Evolutionary conservation across 306 rosid species (phyloP).

Genomic region (Datisca glomerata): DNA sequence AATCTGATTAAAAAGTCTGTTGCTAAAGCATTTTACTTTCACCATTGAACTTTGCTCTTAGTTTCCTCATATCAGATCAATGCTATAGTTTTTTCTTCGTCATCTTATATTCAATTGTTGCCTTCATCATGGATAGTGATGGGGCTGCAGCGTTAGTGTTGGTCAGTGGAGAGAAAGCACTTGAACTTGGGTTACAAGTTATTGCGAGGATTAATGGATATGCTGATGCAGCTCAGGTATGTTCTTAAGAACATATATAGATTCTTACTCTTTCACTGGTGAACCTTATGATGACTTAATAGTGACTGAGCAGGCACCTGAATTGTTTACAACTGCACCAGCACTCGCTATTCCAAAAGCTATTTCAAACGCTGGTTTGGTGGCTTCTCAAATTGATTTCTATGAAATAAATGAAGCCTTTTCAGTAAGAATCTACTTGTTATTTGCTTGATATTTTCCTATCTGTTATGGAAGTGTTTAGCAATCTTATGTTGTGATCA

Average conservation of each 20-base stretch:
- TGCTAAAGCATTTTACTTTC: no score
- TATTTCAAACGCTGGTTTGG: conserved; percentile 69
- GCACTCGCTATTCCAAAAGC: conserved; percentile 85
- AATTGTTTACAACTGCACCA: conserved; percentile 79
- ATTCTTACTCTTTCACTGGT: neutral
- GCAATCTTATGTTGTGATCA: conserved; percentile 7
- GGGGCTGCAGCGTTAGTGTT: conserved; percentile 95
- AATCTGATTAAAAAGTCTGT: no score
- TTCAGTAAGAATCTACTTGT: conserved; percentile 39
- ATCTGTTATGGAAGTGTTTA: conserved; percentile 6
- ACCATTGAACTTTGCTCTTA: neutral
- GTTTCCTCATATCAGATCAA: no score
- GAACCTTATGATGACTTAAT: no score
- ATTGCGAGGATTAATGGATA: conserved; percentile 82
- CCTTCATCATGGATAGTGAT: conserved; percentile 42
- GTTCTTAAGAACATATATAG: conserved; percentile 1
- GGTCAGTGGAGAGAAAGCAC: conserved; percentile 81
- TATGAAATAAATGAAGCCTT: conserved; percentile 96
- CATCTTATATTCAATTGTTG: conserved; percentile 17
- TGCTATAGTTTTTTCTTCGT: no score
- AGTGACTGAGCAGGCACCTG: conserved; percentile 83
- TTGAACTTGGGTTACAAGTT: conserved; percentile 65
- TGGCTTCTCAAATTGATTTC: conserved; percentile 74
- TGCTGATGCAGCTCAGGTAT: conserved; percentile 95
- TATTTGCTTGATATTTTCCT: neutral